Evolutionary conservation across 2,329 filamentous ascomycete species (phyloP).

Genomic region (Parafenestella ontariensis): DNA sequence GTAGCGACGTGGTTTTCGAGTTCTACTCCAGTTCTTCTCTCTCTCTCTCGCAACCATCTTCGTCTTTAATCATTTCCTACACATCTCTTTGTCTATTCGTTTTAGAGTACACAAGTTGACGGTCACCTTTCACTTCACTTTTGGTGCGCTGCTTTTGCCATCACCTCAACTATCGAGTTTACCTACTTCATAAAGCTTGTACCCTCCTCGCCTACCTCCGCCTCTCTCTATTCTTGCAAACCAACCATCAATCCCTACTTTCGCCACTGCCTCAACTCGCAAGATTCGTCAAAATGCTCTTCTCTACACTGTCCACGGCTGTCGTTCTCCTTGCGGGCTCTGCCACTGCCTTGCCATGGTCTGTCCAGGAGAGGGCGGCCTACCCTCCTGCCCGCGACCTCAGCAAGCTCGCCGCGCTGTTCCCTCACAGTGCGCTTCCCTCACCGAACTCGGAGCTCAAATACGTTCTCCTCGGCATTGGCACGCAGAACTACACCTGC

Average conservation of each 20-base stretch:
- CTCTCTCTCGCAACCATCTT: neutral
- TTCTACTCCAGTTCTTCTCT: neutral
- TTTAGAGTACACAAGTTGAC: neutral
- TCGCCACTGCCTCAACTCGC: neutral
- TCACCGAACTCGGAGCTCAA: conserved; percentile 48
- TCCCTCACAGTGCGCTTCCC: conserved; percentile 42
- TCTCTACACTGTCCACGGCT: conserved; percentile 33
- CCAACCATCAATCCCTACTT: neutral
- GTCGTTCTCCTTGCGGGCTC: conserved; percentile 28
- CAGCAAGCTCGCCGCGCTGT: conserved; percentile 30
- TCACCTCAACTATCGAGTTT: no score
- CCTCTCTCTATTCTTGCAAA: neutral
- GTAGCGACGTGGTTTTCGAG: neutral
- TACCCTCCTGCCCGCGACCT: conserved; percentile 30
- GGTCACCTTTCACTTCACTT: no score
- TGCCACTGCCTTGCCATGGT: conserved; percentile 22
- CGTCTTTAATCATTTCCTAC: neutral
- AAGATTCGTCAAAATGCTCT: conserved; percentile 33
- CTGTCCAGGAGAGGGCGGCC: conserved; percentile 8
- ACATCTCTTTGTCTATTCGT: neutral
- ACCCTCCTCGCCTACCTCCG: neutral
- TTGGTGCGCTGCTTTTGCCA: no score
- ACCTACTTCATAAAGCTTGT: no score
- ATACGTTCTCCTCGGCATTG: conserved; percentile 57
- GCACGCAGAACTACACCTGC: conserved; percentile 63